Percentiles rank a stretch among this genome's conserved stretches.
phyloP scores from a whole-genome alignment of 1,139 yeast genomes.

The Candida smagusa region DNA sequence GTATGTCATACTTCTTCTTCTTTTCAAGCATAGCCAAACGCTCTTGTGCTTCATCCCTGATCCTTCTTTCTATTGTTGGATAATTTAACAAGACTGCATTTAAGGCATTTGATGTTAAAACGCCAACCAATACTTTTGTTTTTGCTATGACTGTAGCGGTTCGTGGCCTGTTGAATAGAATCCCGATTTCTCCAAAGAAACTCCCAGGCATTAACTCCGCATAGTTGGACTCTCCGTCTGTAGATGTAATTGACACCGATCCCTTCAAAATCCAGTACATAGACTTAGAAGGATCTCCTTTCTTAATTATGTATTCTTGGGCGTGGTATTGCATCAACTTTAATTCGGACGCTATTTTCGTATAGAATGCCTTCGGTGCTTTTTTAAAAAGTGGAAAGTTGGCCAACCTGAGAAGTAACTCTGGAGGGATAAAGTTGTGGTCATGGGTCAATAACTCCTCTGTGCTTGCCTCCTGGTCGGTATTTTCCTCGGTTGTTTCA shows the following conservation, averaged over 20 bases:
- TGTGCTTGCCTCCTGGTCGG: too few relatives aligned
- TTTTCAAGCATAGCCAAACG: slow-evolving; percentile 68
- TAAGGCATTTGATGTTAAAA: slow-evolving; percentile 61
- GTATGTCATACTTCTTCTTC: slow-evolving; percentile 33
- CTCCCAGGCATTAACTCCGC: slow-evolving; percentile 69
- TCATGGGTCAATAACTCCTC: too few relatives aligned
- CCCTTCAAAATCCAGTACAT: slow-evolving; percentile 83
- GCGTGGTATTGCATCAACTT: slow-evolving; percentile 61
- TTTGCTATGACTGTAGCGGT: slow-evolving; percentile 79
- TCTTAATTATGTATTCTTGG: slow-evolving; percentile 64
- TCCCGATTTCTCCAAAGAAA: slow-evolving; percentile 78
- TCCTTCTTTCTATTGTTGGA: slow-evolving; percentile 63
- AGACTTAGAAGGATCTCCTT: slow-evolving; percentile 71
- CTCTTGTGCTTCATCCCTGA: slow-evolving; percentile 77
- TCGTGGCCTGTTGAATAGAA: slow-evolving; percentile 68
- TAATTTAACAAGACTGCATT: slow-evolving; percentile 57
- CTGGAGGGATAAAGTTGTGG: slow-evolving; percentile 38
- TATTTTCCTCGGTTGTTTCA: background rate
- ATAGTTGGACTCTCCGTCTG: slow-evolving; percentile 72
- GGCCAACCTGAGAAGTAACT: slow-evolving; percentile 49
- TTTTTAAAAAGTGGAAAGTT: slow-evolving; percentile 60
- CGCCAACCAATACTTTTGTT: slow-evolving; percentile 63
- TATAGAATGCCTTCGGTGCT: slow-evolving; percentile 64
- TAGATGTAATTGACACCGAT: slow-evolving; percentile 65
- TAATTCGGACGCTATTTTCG: slow-evolving; percentile 56